Evolutionary conservation across 345 rosid genomes (phyloP), one percentile per base, ranked within the genome.

Genomic region (Mangifera indica): DNA sequence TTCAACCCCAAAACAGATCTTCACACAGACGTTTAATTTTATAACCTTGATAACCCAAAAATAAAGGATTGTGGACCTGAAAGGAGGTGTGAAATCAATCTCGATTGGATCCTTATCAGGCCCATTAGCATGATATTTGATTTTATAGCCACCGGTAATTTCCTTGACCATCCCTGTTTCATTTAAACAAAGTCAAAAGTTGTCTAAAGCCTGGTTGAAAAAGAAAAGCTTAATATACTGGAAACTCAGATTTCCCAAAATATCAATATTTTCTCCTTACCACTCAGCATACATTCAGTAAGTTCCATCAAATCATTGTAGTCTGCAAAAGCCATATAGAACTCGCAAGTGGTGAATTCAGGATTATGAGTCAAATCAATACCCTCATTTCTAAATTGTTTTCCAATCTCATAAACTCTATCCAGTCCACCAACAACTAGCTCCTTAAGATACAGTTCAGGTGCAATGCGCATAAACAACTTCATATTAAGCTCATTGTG

Each of bases 281-380:
- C 99, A 71, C 99, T 93, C 79, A 95, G 56, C 94, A 95, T 81
- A 60, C 78, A 65, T 84, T 95, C 99, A 15, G 97, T 95, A 62
- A 95, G 90, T 49, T 79, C 80, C 98, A 95, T 95, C 82, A 95
- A 60, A 77, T 95, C 99, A 54, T 95, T 82, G 82, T 95, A 95
- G 81, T 93, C 99, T 0, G 97, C 98, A 60, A 67, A 96, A n/a
- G 98, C 99, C 99, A 93, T 93, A 72, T 96, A 96, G 81, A 96
- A 96, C 82, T 96, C 99, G 66, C 97, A 96, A 66, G 98, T 93
- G 62, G 99, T 93, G 81, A 93, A 96, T 83, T 96, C 98, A 14
- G 99, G 98, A 77, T 96, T 96, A 76, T 96, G 98, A 20, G 99
- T 96, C 83, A 96, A 76, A 81, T 96, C 99, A 74, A 93, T 96